Conservation (phyloP, 345 rosid species). For the Citrus sinensis region DVS_A1.0 CM039163.1:18293001-18293500, state of each 20-base stretch:
- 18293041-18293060: conserved; percentile 55
- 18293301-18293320: too few species aligned
- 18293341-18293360: too few species aligned
- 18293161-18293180: conserved; percentile 49
- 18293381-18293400: conserved; percentile 51
- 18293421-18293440: conserved; percentile 53
- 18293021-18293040: conserved; percentile 65
- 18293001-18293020: conserved; percentile 52
- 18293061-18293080: too few species aligned
- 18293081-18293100: too few species aligned
- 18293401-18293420: conserved; percentile 61
- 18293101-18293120: too few species aligned
- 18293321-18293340: too few species aligned
- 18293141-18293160: conserved; percentile 46
- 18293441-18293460: conserved; percentile 41
- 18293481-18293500: conserved; percentile 42
- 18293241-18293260: neutral
- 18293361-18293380: too few species aligned
- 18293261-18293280: neutral
- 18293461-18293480: conserved; percentile 47
- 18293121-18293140: conserved; percentile 51
- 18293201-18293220: conserved; percentile 67
- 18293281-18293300: too few species aligned
- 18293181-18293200: conserved; percentile 66
- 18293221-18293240: conserved; percentile 38